A percentile compares a stretch with the other conserved stretches of the same genome.
phyloP scores from a whole-genome alignment of 2,329 filamentous ascomycete species.

The Microascus cirrosus region DNA sequence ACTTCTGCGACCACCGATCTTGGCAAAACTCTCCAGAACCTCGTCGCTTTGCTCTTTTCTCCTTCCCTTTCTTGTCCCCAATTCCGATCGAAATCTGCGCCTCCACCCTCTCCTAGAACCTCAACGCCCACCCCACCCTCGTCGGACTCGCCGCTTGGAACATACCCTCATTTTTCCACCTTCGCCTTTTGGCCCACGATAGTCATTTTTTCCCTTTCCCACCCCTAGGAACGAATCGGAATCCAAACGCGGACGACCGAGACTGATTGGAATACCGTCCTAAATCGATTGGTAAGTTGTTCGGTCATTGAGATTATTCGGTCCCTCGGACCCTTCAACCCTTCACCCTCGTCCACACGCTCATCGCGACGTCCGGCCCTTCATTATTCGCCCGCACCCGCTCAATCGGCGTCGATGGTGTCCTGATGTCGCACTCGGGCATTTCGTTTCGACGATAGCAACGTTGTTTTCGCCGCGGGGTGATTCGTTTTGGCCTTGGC shows the following conservation, averaged over 20 bases:
- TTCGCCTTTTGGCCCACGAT: not conserved
- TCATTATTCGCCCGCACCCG: not conserved
- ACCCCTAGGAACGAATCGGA: too few species aligned
- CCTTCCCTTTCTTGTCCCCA: not conserved
- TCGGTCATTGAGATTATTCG: not conserved
- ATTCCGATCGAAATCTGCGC: not conserved
- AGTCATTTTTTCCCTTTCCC: not conserved
- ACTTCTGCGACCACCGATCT: constrained; percentile 5
- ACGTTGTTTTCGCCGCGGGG: not conserved
- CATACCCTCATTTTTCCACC: not conserved
- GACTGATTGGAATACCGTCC: not conserved
- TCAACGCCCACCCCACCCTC: not conserved
- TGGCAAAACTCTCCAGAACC: not conserved
- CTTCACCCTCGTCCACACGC: not conserved
- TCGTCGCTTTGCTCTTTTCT: not conserved
- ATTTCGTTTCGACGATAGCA: not conserved
- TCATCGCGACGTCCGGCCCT: not conserved
- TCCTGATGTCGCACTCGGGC: not conserved
- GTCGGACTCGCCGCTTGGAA: not conserved
- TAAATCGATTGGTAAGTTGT: constrained; percentile 5
- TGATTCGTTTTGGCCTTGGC: not conserved
- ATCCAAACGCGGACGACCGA: not conserved
- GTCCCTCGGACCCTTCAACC: not conserved
- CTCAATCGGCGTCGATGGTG: not conserved
- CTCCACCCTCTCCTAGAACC: not conserved